These are phyloP conservation scores for Boletus barrowsii DNA, from an alignment of 768 basidiomycete genomes.

Conservation along the genomic window DNA sequence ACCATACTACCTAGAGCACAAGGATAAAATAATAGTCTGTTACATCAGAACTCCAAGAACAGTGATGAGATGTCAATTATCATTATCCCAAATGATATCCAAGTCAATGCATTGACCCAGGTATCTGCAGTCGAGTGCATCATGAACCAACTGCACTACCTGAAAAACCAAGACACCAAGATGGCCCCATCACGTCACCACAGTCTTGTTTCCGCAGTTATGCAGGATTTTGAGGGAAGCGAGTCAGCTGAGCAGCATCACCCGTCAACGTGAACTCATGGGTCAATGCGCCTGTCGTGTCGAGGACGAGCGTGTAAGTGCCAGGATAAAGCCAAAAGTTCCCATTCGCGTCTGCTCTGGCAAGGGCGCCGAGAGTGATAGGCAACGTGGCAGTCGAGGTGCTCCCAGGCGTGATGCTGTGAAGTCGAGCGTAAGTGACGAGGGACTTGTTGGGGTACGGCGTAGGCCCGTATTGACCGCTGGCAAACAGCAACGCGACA, in stretches of 20 bases:
- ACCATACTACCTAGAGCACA: too few relatives aligned
- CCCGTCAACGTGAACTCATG: conserved; percentile 45
- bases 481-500: conserved; percentile 51
- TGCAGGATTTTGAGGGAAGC: conserved; percentile 36
- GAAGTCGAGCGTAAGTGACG: conserved; percentile 46
- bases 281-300: conserved; percentile 39
- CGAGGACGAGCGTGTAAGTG: conserved; percentile 40
- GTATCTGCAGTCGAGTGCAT: too few relatives aligned
- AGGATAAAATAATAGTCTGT: too few relatives aligned
- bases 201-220: neutral
- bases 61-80: too few relatives aligned
- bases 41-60: too few relatives aligned
- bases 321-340: conserved; percentile 46
- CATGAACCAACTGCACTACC: too few relatives aligned
- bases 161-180: neutral
- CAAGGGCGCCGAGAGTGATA: conserved; percentile 48
- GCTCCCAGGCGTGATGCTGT: conserved; percentile 28
- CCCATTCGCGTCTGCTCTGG: conserved; percentile 45
- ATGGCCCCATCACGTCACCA: neutral
- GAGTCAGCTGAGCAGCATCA: conserved; percentile 36
- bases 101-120: too few relatives aligned
- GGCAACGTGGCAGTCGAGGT: conserved; percentile 34
- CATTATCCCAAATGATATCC: too few relatives aligned
- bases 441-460: conserved; percentile 54
- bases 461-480: conserved; percentile 44